Conservation (phyloP, 1,284 basidiomycete species). For the Cryptococcus amylolentus region DNA sequence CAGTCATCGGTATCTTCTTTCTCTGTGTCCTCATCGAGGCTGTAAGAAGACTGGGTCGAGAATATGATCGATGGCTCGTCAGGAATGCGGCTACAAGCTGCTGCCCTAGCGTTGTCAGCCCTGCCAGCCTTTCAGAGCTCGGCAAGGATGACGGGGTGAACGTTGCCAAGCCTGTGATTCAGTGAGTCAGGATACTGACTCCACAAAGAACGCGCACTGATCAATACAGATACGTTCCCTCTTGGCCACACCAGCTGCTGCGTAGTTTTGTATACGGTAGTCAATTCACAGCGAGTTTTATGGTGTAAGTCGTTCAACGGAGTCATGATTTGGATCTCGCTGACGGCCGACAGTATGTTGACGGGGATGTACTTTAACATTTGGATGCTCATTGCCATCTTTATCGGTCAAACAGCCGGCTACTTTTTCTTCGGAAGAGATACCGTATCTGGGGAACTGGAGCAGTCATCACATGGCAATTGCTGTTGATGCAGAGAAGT, state of each 20-base stretch:
- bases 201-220: not conserved
- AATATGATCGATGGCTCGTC: conserved; percentile 47
- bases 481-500: conserved; percentile 6
- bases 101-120: not conserved
- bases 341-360: conserved; percentile 30
- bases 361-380: conserved; percentile 52
- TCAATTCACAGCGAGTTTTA: conserved; percentile 48
- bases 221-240: conserved; percentile 28
- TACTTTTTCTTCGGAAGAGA: conserved; percentile 42
- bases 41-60: conserved; percentile 44
- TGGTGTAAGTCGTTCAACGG: conserved; percentile 29
- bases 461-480: conserved; percentile 3
- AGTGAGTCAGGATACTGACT: not conserved
- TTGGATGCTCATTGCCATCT: conserved; percentile 46
- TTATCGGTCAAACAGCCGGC: conserved; percentile 42
- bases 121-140: not conserved
- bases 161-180: not conserved
- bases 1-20: conserved; percentile 49
- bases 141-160: not conserved
- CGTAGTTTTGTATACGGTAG: conserved; percentile 42
- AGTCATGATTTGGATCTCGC: not conserved
- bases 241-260: conserved; percentile 45
- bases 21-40: conserved; percentile 48
- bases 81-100: not conserved
- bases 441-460: conserved; percentile 16